A percentile compares a stretch with the other conserved stretches of the same genome.
These are phyloP conservation scores for Eimeria necatrix DNA, from an alignment of 169 alveolate genomes.

Conservation along the genomic window DNA sequence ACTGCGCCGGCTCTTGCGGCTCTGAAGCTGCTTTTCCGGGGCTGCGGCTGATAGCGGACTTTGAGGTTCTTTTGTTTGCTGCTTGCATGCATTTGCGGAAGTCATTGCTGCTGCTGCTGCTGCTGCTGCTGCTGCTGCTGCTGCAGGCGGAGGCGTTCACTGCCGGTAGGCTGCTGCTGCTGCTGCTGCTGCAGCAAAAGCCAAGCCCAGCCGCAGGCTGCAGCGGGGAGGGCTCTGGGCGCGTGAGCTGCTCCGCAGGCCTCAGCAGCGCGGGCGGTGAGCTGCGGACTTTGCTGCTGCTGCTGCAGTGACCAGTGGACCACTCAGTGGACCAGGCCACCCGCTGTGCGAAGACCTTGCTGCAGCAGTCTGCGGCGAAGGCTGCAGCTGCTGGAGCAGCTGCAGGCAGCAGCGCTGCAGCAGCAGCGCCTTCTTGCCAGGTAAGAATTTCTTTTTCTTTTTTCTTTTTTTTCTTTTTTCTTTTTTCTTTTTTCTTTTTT, in stretches of 20 bases:
- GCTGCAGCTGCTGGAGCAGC: constrained; percentile 81
- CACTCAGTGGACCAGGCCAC: constrained; percentile 22
- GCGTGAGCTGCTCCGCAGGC: constrained; percentile 68
- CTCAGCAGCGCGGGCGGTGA: constrained; percentile 17
- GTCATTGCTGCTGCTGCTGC: not conserved
- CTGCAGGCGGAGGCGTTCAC: constrained; percentile 13
- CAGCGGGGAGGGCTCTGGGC: not conserved
- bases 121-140: not conserved
- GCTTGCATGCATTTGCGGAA: not conserved
- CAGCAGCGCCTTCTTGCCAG: not conserved
- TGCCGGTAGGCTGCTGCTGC: not conserved
- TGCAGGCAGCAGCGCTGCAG: constrained; percentile 56
- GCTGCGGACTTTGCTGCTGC: not conserved
- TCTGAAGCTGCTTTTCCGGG: constrained; percentile 67
- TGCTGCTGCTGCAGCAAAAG: too few species aligned
- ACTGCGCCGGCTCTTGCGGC: constrained; percentile 76
- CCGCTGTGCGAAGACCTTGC: constrained; percentile 79
- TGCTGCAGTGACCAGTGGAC: too few species aligned
- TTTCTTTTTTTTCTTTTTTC: not conserved
- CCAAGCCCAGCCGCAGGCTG: constrained; percentile 32
- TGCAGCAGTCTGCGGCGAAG: constrained; percentile 30
- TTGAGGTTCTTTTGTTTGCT: not conserved
- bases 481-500: too few species aligned
- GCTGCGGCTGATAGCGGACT: constrained; percentile 57
- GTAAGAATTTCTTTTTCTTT: not conserved